phyloP scores from a whole-genome alignment of 371 early-diverging fungal species.

The Syncephalis fuscata region DNA sequence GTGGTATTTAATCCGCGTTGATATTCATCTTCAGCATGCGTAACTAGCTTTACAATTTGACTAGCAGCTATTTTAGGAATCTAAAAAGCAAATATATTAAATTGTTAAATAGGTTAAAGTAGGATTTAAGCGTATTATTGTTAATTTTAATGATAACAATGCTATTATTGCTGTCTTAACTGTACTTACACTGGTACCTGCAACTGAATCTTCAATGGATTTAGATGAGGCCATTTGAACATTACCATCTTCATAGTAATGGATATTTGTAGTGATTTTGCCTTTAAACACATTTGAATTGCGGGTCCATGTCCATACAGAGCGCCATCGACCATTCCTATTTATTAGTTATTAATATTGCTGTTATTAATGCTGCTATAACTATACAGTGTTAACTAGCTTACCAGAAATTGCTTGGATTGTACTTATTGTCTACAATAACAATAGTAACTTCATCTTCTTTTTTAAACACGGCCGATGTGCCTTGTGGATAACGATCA shows the following conservation, averaged over 20 bases:
- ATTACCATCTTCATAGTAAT: slow-evolving; percentile 98
- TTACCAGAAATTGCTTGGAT: slow-evolving; percentile 80
- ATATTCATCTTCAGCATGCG: slow-evolving; percentile 57
- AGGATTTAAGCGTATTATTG: no score
- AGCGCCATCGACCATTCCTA: slow-evolving; percentile 86
- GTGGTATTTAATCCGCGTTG: slow-evolving; percentile 71
- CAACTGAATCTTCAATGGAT: slow-evolving; percentile 18
- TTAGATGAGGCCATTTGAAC: slow-evolving; percentile 79
- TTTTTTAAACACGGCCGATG: slow-evolving; percentile 36
- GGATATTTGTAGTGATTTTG: slow-evolving; percentile 55
- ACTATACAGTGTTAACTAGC: no score
- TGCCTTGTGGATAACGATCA: slow-evolving; percentile 70
- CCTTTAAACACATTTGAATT: slow-evolving; percentile 47
- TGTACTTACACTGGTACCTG: background rate
- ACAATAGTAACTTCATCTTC: slow-evolving; percentile 34
- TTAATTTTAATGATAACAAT: background rate
- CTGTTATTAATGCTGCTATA: background rate
- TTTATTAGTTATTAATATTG: background rate
- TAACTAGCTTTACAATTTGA: slow-evolving; percentile 33
- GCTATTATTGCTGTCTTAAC: background rate
- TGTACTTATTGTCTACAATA: slow-evolving; percentile 80
- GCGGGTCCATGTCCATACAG: slow-evolving; percentile 53
- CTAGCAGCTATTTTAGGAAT: slow-evolving; percentile 26
- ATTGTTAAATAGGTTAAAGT: no score
- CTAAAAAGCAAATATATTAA: slow-evolving; percentile 11